Evolutionary conservation across 2,329 filamentous ascomycete species (phyloP).

Genomic region (Phialophora macrospora): DNA sequence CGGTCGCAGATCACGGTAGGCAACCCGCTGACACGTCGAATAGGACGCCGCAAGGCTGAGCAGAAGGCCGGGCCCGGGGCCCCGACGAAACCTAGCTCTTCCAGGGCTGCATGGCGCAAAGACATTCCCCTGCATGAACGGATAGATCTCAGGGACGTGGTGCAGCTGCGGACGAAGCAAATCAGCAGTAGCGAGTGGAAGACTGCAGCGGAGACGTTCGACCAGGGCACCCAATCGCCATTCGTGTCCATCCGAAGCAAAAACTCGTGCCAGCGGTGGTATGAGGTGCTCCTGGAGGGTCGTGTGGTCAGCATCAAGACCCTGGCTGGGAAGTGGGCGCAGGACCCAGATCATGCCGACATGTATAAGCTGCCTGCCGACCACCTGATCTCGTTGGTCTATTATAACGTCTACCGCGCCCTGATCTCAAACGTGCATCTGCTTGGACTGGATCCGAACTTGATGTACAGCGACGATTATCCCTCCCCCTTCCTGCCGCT

Average conservation of each 20-base stretch:
- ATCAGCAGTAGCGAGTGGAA: conserved; percentile 20
- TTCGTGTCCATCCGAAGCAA: conserved; percentile 31
- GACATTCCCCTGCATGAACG: conserved; percentile 8
- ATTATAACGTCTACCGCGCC: conserved; percentile 46
- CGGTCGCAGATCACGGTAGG: neutral
- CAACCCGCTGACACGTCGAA: conserved; percentile 29
- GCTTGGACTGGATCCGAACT: conserved; percentile 39
- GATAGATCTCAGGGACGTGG: conserved; percentile 22
- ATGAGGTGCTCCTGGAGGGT: conserved; percentile 23
- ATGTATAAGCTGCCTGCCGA: conserved; percentile 39
- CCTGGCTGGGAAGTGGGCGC: conserved; percentile 12
- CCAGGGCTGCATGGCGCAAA: conserved; percentile 8
- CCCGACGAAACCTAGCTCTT: conserved; percentile 9
- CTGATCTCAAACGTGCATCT: conserved; percentile 42
- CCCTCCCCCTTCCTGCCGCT: conserved; percentile 35
- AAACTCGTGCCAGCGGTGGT: conserved; percentile 25
- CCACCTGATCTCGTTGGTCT: conserved; percentile 44
- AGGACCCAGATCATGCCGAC: conserved; percentile 22
- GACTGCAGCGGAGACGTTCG: neutral
- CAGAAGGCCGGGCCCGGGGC: conserved; percentile 11
- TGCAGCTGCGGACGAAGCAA: conserved; percentile 4
- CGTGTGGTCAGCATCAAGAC: conserved; percentile 22
- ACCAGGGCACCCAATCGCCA: conserved; percentile 2
- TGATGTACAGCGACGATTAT: conserved; percentile 37
- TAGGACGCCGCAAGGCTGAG: conserved; percentile 34